phyloP scores from a whole-genome alignment of 768 basidiomycete genomes.

The Cyathus striatus region DNA sequence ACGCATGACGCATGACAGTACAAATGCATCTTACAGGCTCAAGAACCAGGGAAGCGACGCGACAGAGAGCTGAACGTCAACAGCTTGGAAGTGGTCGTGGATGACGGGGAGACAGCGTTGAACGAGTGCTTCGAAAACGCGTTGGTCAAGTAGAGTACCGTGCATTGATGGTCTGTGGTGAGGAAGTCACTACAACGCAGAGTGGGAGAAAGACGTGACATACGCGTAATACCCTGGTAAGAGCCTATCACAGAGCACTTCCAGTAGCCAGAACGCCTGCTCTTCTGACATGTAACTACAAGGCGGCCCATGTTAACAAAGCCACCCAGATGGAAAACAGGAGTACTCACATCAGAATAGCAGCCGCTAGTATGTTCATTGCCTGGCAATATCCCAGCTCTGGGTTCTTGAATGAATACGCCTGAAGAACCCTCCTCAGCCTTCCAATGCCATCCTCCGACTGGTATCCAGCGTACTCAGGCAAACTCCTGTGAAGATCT shows the following conservation, averaged over 20 bases:
- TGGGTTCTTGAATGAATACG: constrained; percentile 94
- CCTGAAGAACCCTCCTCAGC: constrained; percentile 85
- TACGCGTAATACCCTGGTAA: constrained; percentile 97
- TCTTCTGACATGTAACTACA: constrained; percentile 97
- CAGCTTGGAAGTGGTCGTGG: constrained; percentile 83
- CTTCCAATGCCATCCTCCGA: constrained; percentile 80
- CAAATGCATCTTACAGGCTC: constrained; percentile 65
- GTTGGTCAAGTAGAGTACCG: constrained; percentile 96
- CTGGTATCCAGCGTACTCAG: constrained; percentile 97
- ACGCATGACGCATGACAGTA: too few relatives aligned
- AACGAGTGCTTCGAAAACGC: constrained; percentile 94
- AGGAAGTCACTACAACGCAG: constrained; percentile 5
- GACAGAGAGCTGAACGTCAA: constrained; percentile 95
- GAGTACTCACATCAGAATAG: constrained; percentile 87
- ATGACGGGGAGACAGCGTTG: constrained; percentile 87
- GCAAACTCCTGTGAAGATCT: constrained; percentile 91
- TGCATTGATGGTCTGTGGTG: constrained; percentile 88
- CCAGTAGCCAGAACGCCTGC: constrained; percentile 95
- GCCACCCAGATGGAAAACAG: background rate
- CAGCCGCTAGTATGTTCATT: constrained; percentile 96
- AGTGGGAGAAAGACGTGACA: too few relatives aligned
- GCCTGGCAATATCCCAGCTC: constrained; percentile 97
- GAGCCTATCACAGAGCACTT: constrained; percentile 90
- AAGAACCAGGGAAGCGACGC: constrained; percentile 98
- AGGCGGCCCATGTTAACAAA: background rate